These are phyloP conservation scores for Taphrina communis DNA, from an alignment of 1,139 yeast genomes.

Conservation along the genomic window DNA sequence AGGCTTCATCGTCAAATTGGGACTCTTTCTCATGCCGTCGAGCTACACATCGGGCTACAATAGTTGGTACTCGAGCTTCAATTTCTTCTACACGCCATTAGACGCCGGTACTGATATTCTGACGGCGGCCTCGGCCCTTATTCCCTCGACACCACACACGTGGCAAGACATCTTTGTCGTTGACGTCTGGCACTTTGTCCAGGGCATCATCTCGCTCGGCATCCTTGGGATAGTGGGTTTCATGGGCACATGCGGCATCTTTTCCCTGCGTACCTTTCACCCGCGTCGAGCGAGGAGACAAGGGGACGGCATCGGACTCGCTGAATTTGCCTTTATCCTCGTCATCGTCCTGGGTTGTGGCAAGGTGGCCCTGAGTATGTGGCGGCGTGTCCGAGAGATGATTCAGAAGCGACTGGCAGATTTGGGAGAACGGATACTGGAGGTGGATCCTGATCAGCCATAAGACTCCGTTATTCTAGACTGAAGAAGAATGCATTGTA, in stretches of 20 bases:
- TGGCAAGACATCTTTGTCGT: constrained; percentile 27
- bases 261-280: constrained; percentile 33
- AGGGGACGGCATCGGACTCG: constrained; percentile 26
- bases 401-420: constrained; percentile 21
- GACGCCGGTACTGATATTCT: constrained; percentile 35
- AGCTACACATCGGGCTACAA: constrained; percentile 9
- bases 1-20: constrained; percentile 36
- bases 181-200: constrained; percentile 34
- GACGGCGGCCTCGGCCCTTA: constrained; percentile 31
- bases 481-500: no score
- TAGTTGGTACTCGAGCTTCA: constrained; percentile 29
- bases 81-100: constrained; percentile 37
- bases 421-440: constrained; percentile 27
- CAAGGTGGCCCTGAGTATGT: constrained; percentile 15
- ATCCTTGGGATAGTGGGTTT: constrained; percentile 31
- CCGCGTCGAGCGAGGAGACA: constrained; percentile 21
- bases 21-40: constrained; percentile 27
- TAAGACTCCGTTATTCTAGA: not conserved
- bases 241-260: constrained; percentile 36
- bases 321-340: constrained; percentile 25
- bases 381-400: constrained; percentile 22
- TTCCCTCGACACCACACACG: constrained; percentile 25
- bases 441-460: constrained; percentile 24
- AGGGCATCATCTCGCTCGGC: constrained; percentile 36
- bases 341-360: constrained; percentile 35